phyloP scores from a whole-genome alignment of 2,329 filamentous ascomycete species.

The Trichoderma atroviride region DNA sequence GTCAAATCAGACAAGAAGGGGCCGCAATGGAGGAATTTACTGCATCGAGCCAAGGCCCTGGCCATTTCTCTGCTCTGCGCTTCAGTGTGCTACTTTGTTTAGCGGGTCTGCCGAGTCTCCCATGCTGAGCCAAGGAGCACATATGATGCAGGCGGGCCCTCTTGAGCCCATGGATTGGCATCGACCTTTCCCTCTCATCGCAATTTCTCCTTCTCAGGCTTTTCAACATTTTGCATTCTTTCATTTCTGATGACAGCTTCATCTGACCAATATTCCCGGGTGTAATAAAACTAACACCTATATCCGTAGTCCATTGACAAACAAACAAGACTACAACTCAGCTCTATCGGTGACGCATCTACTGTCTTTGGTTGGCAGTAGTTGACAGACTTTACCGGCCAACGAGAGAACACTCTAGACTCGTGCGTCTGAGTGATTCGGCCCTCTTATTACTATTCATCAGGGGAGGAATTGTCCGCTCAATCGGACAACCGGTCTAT shows the following conservation, averaged over 20 bases:
- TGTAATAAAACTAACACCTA: slow-evolving; percentile 4
- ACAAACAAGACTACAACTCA: not conserved
- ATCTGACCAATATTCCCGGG: not conserved
- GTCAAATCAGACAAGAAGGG: slow-evolving; percentile 2
- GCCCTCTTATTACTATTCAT: not conserved
- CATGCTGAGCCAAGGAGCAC: slow-evolving; percentile 30
- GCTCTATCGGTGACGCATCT: slow-evolving; percentile 5
- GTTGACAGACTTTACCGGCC: not conserved
- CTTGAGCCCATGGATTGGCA: not conserved
- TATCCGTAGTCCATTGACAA: not conserved
- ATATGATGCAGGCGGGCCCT: slow-evolving; percentile 33
- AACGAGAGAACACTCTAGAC: slow-evolving; percentile 21
- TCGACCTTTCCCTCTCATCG: not conserved
- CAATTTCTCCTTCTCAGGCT: not conserved
- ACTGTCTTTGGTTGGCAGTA: not conserved
- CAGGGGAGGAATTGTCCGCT: not conserved
- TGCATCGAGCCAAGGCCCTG: slow-evolving; percentile 26
- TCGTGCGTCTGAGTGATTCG: slow-evolving; percentile 20
- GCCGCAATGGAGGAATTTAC: not conserved
- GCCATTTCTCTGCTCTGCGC: slow-evolving; percentile 25
- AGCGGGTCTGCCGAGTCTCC: slow-evolving; percentile 26
- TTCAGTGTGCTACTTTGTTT: slow-evolving; percentile 29
- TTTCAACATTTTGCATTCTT: not conserved
- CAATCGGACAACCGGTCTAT: not conserved
- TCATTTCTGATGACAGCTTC: not conserved